Base-by-base conservation (phyloP, 2,329 filamentous ascomycete species). In the Cercospora sp. region DNA sequence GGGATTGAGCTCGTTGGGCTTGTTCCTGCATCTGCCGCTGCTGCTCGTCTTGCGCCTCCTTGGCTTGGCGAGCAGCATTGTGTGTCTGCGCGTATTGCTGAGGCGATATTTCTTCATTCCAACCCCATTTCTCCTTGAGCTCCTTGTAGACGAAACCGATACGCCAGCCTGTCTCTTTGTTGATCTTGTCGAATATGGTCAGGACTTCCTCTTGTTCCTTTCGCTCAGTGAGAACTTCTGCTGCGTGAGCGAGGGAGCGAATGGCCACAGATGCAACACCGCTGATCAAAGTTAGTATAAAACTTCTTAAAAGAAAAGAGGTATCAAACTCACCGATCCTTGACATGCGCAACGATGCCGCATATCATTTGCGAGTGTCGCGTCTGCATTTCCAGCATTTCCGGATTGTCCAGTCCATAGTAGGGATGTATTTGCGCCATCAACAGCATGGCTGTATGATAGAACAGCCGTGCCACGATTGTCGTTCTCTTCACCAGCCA, bases 401-500 rank as follows among this genome's bases (percentile, higher is more conserved):
- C 90, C 3, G 87, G 83, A 2, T 85, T 84, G 43, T 87, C 84
- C 7, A 85, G 82, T 10, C 86, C 83, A 49, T 65, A 85, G 62
- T 90, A 79, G 0, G 94, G 94, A 77, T 97, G 90, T 24, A 89
- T 89, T 73, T 94, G 91, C 3, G 91, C 88, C 5, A 97, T 85
- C 37, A 97, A 82, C 71, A 91, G 90, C 81, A 94, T 90, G 24
- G 91, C 89, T 0, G 92, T 95, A 77, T 97, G 94, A 77, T 96
- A 97, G 78, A 97, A 93, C 8, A 97, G 84, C 58, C 92, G 88
- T 3, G 91, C 92, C 28, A 97, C 87, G 34, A 95, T 89, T 3
- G 92, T 91, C 3, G 91, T 87, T 66, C 91, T 87, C 79, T 95
- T 95, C 74, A 94, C 89, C 62, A 97, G 84, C 92, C 93, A 97